Evolutionary conservation across 495 filamentous ascomycete species (phyloP).

Genomic region (Penicillium atrosanguineum): DNA sequence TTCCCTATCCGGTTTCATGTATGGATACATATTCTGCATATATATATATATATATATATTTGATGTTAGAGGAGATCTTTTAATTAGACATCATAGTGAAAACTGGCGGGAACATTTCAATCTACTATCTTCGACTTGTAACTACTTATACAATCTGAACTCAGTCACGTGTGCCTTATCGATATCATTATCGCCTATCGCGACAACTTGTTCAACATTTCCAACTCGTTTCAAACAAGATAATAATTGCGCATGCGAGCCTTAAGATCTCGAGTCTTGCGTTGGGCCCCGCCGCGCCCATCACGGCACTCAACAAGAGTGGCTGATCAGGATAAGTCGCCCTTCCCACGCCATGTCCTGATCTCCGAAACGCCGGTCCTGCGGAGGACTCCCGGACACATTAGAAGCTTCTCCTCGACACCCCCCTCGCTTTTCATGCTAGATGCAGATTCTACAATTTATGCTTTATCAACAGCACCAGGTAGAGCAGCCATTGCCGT

Average conservation of each 20-base stretch:
- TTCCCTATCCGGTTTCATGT: not conserved
- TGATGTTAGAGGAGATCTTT: not conserved
- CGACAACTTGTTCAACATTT: not conserved
- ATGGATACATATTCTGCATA: not conserved
- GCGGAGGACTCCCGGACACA: not conserved
- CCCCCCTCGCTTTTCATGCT: slow-evolving; percentile 15
- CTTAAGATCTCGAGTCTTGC: slow-evolving; percentile 18
- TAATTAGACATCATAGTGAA: not conserved
- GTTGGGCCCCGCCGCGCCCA: slow-evolving; percentile 27
- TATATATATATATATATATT: too few relatives aligned
- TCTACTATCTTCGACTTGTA: too few relatives aligned
- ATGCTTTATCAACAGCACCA: slow-evolving; percentile 83
- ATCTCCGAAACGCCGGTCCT: slow-evolving; percentile 2
- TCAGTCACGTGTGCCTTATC: not conserved
- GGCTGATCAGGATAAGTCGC: slow-evolving; percentile 5
- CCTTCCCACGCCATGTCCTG: slow-evolving; percentile 12
- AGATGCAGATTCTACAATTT: slow-evolving; percentile 66
- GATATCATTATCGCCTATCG: not conserved
- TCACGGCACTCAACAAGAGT: slow-evolving; percentile 16
- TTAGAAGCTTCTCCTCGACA: slow-evolving; percentile 29
- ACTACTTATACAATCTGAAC: not conserved
- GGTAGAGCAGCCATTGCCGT: slow-evolving; percentile 91
- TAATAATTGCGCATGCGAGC: slow-evolving; percentile 35
- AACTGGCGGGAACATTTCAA: not conserved
- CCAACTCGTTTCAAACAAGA: not conserved